Evolutionary conservation across 2,329 filamentous ascomycete species (phyloP).

Genomic region (Botrytis squamosa): DNA sequence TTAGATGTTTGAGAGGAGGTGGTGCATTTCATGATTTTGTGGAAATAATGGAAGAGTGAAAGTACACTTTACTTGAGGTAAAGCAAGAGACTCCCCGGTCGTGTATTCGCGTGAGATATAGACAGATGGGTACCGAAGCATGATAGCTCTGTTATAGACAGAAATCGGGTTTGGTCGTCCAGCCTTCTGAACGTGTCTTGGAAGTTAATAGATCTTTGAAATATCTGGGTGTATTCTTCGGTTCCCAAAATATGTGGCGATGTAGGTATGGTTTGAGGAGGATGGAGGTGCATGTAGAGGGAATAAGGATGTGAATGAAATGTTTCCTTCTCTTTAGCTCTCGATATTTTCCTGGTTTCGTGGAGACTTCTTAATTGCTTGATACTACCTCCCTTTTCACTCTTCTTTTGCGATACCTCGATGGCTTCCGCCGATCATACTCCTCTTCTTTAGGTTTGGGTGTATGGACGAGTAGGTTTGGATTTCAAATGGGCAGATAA

Average conservation of each 20-base stretch:
- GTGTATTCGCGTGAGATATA: neutral
- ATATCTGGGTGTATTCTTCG: neutral
- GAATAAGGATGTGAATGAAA: no score
- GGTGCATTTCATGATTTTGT: no score
- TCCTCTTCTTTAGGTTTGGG: neutral
- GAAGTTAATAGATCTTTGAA: accelerated
- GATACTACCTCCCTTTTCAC: neutral
- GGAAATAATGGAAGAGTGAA: no score
- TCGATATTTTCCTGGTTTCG: neutral
- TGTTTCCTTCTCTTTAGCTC: no score
- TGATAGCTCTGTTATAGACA: neutral
- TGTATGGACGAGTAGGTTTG: neutral
- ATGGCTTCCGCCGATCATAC: neutral
- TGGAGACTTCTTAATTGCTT: neutral
- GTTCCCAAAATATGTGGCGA: no score
- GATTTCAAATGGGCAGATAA: neutral
- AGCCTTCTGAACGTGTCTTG: neutral
- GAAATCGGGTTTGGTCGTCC: neutral
- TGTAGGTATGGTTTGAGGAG: no score
- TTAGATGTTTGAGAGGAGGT: neutral
- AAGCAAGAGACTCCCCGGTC: no score
- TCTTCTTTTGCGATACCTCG: neutral
- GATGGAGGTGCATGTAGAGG: no score
- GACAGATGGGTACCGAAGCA: neutral
- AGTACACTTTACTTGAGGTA: no score